Percentiles rank a stretch among this genome's conserved stretches.
Conservation (phyloP, 2,329 filamentous ascomycete genomes). For the Bipolaris bicolor region DNA sequence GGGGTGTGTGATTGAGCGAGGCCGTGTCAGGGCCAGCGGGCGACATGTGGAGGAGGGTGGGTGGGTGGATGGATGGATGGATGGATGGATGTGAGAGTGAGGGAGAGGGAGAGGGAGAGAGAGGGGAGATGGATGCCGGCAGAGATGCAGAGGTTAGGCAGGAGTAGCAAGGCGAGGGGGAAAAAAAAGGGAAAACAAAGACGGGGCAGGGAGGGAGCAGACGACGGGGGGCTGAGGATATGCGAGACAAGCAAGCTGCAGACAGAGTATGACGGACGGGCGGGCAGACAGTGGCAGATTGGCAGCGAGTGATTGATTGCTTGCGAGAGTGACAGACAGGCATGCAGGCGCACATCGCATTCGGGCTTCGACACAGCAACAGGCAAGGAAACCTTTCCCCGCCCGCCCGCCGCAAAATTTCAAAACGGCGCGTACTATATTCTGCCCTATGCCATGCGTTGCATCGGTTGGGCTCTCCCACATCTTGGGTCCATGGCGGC, state of each 20-base stretch:
- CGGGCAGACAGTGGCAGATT: constrained; percentile 13
- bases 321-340: constrained; percentile 4
- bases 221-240: constrained; percentile 11
- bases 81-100: too few relatives aligned
- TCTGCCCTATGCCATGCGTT: constrained; percentile 29
- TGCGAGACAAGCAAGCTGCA: constrained; percentile 15
- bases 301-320: constrained; percentile 14
- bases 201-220: constrained; percentile 10
- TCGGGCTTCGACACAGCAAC: constrained; percentile 29
- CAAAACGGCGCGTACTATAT: constrained; percentile 33
- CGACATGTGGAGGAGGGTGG: neutral
- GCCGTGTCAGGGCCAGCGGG: constrained; percentile 20
- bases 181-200: constrained; percentile 2
- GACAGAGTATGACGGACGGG: constrained; percentile 20
- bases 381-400: constrained; percentile 19
- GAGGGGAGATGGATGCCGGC: neutral
- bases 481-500: too few relatives aligned
- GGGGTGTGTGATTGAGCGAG: constrained; percentile 10
- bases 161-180: neutral
- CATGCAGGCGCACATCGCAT: constrained; percentile 26
- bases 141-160: neutral
- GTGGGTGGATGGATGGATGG: constrained; percentile 4
- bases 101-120: neutral
- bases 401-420: constrained; percentile 33
- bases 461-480: constrained; percentile 30